A percentile compares a stretch with the other conserved stretches of the same genome.
These are phyloP conservation scores for Xylariaceae sp. DNA, from an alignment of 2,329 filamentous ascomycete genomes.

Conservation along the genomic window DNA sequence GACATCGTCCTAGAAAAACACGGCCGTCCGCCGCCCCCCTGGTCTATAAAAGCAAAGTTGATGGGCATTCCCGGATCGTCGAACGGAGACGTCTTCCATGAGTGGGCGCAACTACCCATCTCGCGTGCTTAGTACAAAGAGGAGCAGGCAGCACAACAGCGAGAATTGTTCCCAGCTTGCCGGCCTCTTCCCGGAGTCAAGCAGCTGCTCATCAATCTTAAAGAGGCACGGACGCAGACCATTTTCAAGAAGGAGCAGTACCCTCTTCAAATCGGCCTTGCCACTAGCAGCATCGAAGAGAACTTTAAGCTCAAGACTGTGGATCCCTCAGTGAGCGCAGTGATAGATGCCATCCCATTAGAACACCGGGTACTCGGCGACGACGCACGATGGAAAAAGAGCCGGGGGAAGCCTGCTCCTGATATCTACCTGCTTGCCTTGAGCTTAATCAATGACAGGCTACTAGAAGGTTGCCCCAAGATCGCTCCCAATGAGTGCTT, in stretches of 20 bases:
- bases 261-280: constrained; percentile 55
- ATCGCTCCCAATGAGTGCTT: constrained; percentile 65
- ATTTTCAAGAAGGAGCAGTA: constrained; percentile 18
- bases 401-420: constrained; percentile 66
- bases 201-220: constrained; percentile 48
- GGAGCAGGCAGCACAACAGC: constrained; percentile 51
- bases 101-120: constrained; percentile 69
- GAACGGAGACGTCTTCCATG: constrained; percentile 35
- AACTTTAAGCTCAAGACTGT: constrained; percentile 62
- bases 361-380: constrained; percentile 60
- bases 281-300: constrained; percentile 55
- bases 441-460: constrained; percentile 56
- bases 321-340: constrained; percentile 20
- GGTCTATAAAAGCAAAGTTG: constrained; percentile 69
- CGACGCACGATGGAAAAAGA: constrained; percentile 57
- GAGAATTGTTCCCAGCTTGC: constrained; percentile 54
- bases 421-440: constrained; percentile 70
- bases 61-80: constrained; percentile 55
- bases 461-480: constrained; percentile 41
- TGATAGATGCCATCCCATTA: constrained; percentile 44
- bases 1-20: constrained; percentile 63
- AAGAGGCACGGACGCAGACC: constrained; percentile 22
- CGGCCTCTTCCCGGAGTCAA: constrained; percentile 61
- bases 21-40: constrained; percentile 59
- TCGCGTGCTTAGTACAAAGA: constrained; percentile 53